Conservation (phyloP, 2,329 filamentous ascomycete genomes). For the Apiospora malaysiana region DNA sequence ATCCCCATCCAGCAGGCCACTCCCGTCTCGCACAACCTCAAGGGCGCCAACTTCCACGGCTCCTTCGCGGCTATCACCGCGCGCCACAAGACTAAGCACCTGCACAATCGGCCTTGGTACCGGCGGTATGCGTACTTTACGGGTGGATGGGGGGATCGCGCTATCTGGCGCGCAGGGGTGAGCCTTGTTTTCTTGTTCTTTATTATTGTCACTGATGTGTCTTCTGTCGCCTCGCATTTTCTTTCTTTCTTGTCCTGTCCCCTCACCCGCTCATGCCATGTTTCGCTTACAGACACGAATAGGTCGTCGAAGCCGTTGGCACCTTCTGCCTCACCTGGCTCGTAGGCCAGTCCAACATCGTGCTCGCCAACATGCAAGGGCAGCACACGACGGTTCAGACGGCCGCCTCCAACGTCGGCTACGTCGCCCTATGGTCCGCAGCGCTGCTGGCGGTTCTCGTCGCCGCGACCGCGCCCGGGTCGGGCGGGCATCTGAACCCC, state of each 20-base stretch:
- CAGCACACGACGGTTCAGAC: conserved; percentile 34
- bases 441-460: conserved; percentile 54
- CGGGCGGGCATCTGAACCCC: conserved; percentile 59
- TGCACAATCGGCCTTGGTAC: conserved; percentile 4
- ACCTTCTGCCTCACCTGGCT: conserved; percentile 39
- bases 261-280: too few relatives aligned
- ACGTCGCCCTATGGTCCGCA: conserved; percentile 46
- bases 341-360: conserved; percentile 39
- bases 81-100: conserved; percentile 2
- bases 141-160: neutral
- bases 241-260: too few relatives aligned
- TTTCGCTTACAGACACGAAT: neutral
- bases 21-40: conserved; percentile 12
- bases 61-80: conserved; percentile 10
- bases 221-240: neutral
- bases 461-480: conserved; percentile 53
- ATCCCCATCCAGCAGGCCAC: conserved; percentile 5
- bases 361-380: conserved; percentile 31
- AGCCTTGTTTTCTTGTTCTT: neutral
- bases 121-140: neutral
- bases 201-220: neutral
- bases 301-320: conserved; percentile 41
- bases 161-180: neutral
- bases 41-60: conserved; percentile 15
- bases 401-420: conserved; percentile 29